A percentile compares a stretch with the other conserved stretches of the same genome.
These are phyloP conservation scores for Kuraishia hungarica DNA, from an alignment of 805 yeast species.

Conservation along the genomic window DNA sequence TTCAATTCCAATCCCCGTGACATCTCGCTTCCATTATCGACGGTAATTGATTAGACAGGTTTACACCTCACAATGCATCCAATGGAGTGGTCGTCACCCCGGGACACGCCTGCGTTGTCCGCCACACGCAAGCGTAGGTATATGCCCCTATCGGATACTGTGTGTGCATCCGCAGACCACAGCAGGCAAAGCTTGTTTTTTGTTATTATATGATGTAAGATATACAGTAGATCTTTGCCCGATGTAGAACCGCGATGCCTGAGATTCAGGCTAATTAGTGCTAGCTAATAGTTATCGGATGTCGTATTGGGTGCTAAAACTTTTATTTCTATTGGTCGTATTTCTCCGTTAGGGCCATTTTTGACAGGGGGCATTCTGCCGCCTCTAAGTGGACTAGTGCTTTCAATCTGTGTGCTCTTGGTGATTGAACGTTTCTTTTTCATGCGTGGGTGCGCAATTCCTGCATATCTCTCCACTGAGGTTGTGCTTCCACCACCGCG, in stretches of 20 bases:
- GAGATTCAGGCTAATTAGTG: background rate
- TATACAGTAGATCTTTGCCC: background rate
- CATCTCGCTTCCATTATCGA: too few species aligned
- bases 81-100: background rate
- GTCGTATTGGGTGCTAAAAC: background rate
- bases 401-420: background rate
- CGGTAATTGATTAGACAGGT: background rate
- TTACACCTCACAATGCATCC: background rate
- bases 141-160: background rate
- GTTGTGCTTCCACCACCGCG: background rate
- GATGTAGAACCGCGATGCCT: background rate
- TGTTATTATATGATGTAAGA: background rate
- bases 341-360: background rate
- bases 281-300: background rate
- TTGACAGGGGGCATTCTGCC: background rate
- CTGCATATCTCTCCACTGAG: background rate
- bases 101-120: background rate
- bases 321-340: background rate
- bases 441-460: background rate
- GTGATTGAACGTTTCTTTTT: background rate
- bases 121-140: background rate
- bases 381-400: background rate
- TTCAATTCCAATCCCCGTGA: background rate
- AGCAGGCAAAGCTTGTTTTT: background rate
- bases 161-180: background rate